These are phyloP conservation scores for Apiotrichum veenhuisii DNA, from an alignment of 1,284 basidiomycete genomes.

Conservation along the genomic window DNA sequence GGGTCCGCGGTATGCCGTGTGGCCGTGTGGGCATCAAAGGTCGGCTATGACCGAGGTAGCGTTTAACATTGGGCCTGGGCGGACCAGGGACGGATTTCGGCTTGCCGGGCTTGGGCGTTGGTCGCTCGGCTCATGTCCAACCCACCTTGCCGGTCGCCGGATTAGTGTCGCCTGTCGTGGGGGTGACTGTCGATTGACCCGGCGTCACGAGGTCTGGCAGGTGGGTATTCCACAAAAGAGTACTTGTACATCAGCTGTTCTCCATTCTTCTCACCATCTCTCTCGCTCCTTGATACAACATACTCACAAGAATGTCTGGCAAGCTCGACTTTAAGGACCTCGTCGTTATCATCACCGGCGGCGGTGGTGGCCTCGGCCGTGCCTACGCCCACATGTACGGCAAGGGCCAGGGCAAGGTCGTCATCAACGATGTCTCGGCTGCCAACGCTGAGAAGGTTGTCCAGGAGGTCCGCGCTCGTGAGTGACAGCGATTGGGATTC, in stretches of 20 bases:
- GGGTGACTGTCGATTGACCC: no score
- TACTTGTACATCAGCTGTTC: neutral
- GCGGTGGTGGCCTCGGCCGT: slow-evolving; percentile 89
- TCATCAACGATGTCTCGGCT: slow-evolving; percentile 90
- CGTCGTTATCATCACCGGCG: slow-evolving; percentile 90
- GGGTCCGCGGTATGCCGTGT: no score
- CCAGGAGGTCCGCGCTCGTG: slow-evolving; percentile 78
- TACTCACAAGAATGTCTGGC: slow-evolving; percentile 5
- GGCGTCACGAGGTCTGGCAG: no score
- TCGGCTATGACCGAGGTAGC: neutral
- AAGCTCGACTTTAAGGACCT: slow-evolving; percentile 71
- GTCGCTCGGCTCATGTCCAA: neutral
- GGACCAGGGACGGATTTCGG: neutral
- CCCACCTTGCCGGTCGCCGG: neutral
- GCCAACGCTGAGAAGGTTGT: slow-evolving; percentile 90
- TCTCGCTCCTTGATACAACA: neutral
- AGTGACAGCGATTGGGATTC: slow-evolving; percentile 26
- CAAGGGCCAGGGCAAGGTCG: slow-evolving; percentile 83
- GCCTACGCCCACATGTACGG: slow-evolving; percentile 88
- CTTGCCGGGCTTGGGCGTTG: neutral
- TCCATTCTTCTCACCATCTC: neutral
- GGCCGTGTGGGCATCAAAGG: neutral
- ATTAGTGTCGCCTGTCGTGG: neutral
- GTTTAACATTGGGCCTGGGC: neutral
- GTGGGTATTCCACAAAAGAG: no score